A percentile compares a stretch with the other conserved stretches of the same genome.
Conservation (phyloP, 768 basidiomycete genomes). For the Mycena chlorophos region DNA sequence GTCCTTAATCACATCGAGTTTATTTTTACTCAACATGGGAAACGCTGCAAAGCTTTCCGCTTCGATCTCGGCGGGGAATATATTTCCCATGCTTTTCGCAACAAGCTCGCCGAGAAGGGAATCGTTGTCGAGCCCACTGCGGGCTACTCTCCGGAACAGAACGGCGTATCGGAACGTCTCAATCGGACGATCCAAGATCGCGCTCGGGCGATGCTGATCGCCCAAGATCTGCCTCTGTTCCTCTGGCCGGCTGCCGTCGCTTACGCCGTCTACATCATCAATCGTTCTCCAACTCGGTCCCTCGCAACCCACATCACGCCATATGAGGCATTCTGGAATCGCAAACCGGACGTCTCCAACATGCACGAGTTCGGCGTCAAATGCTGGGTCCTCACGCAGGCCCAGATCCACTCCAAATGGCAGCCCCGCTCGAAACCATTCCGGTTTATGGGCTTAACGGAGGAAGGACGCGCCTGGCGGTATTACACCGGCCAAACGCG, state of each 20-base stretch:
- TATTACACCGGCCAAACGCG: background rate
- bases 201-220: constrained; percentile 22
- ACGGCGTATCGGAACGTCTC: constrained; percentile 22
- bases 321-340: background rate
- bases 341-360: background rate
- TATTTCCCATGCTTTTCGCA: constrained; percentile 16
- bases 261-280: constrained; percentile 27
- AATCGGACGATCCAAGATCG: constrained; percentile 27
- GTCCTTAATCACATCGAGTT: constrained; percentile 4
- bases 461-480: constrained; percentile 2
- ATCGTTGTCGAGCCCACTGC: background rate
- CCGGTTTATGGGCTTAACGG: background rate
- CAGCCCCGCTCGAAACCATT: background rate
- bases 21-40: background rate
- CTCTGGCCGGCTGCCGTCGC: constrained; percentile 28
- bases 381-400: background rate
- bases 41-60: background rate
- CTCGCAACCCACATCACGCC: background rate
- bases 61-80: constrained; percentile 29
- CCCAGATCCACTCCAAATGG: background rate
- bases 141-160: background rate
- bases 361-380: background rate
- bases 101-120: background rate
- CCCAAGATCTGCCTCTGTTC: constrained; percentile 18
- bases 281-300: constrained; percentile 5